Evolutionary conservation across 495 filamentous ascomycete genomes (phyloP), one percentile per base, ranked within the genome.

Genomic region (Penicillium coprophilum): DNA sequence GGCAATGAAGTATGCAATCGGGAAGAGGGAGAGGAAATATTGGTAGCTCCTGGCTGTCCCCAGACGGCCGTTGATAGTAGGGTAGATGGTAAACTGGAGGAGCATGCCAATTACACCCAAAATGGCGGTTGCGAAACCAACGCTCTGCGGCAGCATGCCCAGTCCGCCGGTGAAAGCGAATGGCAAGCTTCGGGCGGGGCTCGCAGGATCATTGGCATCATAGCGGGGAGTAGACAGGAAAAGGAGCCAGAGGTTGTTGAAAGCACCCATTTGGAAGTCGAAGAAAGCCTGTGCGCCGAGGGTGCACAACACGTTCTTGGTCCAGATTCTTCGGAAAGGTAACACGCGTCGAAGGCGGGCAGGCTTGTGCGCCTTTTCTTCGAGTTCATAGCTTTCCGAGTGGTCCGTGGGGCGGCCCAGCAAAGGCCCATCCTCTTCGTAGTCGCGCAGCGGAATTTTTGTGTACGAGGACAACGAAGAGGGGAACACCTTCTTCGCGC

Each of bases 201-300:
- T 70, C 30, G 66, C 61, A 7, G 78, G 69, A 54, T 78, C 68
- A 36, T 73, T 71, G 12, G 74, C 56, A 56, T 88, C 79, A 59
- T 85, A 86, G 32, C 89, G 87, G 0, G 90, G 87, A 0, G 90
- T 89, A 1, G 87, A 90, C 55, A 96, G 85, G 77, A 92, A 93
- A 54, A 90, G 80, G 57, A 89, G 87, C 89, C 88, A 93, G 44
- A 93, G 80, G 47, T 85, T 87, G 70, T 90, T 90, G 79, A 92
- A 94, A 41, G 89, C 89, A 56, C 75, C 88, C 69, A 92, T 80
- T 63, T 92, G 88, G 63, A 88, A 84, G 38, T 87, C 84, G 52
- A 94, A 79, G 58, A 91, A 79, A 43, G 81, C 86, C 67, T 87
- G 85, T 2, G 86, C 80, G 12, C 85, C 44, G 4, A 94, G 74